Evolutionary conservation across 306 rosid species (phyloP).

Genomic region (apple (Malus domestica)): DNA sequence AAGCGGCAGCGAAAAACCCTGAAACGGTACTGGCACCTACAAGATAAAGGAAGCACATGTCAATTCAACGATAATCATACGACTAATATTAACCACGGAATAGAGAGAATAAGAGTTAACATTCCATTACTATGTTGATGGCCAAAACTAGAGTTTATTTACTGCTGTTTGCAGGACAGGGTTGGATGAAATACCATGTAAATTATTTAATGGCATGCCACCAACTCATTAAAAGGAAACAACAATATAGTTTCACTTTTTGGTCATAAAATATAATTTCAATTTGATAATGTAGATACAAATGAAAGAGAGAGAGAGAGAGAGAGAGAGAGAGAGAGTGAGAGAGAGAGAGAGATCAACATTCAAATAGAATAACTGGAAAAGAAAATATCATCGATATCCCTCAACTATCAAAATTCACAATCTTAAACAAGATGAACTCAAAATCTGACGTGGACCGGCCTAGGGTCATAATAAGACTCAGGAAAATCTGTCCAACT

Average conservation of each 20-base stretch:
- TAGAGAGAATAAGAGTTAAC: background rate
- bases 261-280: background rate
- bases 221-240: background rate
- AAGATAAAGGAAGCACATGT: slow-evolving; percentile 3
- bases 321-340: background rate
- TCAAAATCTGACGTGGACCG: background rate
- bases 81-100: background rate
- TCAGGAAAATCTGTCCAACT: background rate
- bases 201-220: background rate
- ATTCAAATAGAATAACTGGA: background rate
- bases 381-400: background rate
- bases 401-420: background rate
- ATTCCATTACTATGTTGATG: background rate
- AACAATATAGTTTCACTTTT: background rate
- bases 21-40: slow-evolving; percentile 86
- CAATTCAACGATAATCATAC: slow-evolving; percentile 2
- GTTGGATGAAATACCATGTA: background rate
- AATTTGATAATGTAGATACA: background rate
- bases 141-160: background rate
- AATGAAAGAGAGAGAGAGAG: background rate
- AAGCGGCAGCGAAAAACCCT: slow-evolving; percentile 89
- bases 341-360: background rate
- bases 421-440: background rate
- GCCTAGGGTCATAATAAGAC: background rate
- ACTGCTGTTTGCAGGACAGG: background rate